Base-by-base conservation (phyloP, 176 grass and related monocot species). In the Oropetium thomaeum region DNA sequence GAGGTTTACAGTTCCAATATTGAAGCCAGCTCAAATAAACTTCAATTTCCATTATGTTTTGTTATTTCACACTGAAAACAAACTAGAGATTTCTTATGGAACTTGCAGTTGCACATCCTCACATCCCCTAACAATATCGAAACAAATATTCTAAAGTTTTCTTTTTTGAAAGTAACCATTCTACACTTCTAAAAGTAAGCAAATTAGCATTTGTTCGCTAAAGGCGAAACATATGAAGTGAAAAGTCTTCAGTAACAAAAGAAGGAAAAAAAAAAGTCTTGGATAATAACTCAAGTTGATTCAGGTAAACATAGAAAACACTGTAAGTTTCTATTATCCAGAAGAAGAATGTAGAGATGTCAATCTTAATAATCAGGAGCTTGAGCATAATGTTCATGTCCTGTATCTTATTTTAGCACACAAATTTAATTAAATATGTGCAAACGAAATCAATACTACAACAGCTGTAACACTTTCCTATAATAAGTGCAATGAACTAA, bases 281-380 rank as follows among this genome's bases (percentile, higher is more conserved):
- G 51, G 20, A 14, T 43, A 43, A 48, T 16, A 48, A 48, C 44
- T 48, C 44, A 41, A 73, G 23, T 59, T 0, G 1, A 22, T 76
- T 76, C 42, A 49, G 40, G 23, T 11, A 54, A 47, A 40, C 1
- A 10, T 12, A 83, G 70, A 54, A 60, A 26, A 4, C 19, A 23
- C 69, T 52, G 25, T 17, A 51, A 3, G 45, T 75, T 55, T 82
- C 43, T 33, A 11, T 70, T 47, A 65, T 78, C 65, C 47, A 71
- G 41, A 49, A 71, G 41, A 49, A 4, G 49, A 52, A 52, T 51
- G 31, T 69, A 23, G 10, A 62, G 19, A 53, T 68, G 37, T 42
- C 35, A 22, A 4, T 77, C 70, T 55, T 33, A 47, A 66, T 2
- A 34, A 30, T 59, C 34, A 28, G 30, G 16, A 9, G 34, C 7